phyloP scores from a whole-genome alignment of 495 filamentous ascomycete genomes.

The Terfezia boudieri region DNA sequence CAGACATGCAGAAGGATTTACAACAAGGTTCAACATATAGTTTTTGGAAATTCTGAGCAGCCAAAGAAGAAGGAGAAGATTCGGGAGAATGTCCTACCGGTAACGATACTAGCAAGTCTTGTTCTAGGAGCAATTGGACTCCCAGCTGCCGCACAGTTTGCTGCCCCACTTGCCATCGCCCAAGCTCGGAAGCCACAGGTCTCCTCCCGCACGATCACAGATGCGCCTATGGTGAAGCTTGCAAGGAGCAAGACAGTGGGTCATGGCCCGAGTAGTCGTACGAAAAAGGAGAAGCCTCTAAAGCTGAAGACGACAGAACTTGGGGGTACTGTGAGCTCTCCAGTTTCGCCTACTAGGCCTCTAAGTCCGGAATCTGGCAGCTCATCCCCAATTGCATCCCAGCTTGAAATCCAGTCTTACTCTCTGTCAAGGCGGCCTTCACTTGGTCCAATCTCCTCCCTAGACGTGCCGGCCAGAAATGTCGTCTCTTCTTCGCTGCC shows the following conservation, averaged over 20 bases:
- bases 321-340: slow-evolving; percentile 13
- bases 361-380: not conserved
- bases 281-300: slow-evolving; percentile 25
- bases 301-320: slow-evolving; percentile 22
- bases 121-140: slow-evolving; percentile 38
- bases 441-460: slow-evolving; percentile 14
- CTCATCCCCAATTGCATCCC: not conserved
- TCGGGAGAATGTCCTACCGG: slow-evolving; percentile 49
- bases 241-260: slow-evolving; percentile 40
- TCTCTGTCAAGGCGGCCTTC: slow-evolving; percentile 18
- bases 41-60: slow-evolving; percentile 43
- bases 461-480: slow-evolving; percentile 27
- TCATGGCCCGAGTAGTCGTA: slow-evolving; percentile 23
- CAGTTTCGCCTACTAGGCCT: slow-evolving; percentile 11
- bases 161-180: slow-evolving; percentile 48
- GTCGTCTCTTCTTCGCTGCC: slow-evolving; percentile 47
- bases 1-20: slow-evolving; percentile 51
- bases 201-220: slow-evolving; percentile 28
- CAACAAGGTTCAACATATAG: slow-evolving; percentile 60
- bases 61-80: slow-evolving; percentile 39
- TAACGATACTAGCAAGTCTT: slow-evolving; percentile 48
- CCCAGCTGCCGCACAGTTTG: slow-evolving; percentile 26
- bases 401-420: slow-evolving; percentile 10
- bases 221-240: slow-evolving; percentile 23
- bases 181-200: slow-evolving; percentile 48